Conservation (phyloP, 2,329 filamentous ascomycete species). For the Colletotrichum godetiae region DNA sequence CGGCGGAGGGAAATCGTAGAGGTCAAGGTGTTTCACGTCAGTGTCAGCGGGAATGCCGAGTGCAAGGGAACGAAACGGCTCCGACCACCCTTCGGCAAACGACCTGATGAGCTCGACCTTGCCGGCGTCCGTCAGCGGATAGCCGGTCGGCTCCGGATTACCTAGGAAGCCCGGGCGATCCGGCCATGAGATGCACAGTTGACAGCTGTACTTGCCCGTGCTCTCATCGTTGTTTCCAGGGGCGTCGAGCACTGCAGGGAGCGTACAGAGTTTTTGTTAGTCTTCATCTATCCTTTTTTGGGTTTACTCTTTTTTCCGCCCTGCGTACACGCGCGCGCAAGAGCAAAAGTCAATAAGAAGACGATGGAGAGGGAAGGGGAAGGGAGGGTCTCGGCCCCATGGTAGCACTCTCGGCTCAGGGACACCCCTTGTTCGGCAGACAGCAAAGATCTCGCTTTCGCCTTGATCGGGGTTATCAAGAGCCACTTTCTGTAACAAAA, state of each 20-base stretch:
- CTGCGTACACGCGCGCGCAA: not conserved
- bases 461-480: not conserved
- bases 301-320: no score
- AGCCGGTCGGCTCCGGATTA: slow-evolving; percentile 44
- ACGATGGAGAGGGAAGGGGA: not conserved
- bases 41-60: slow-evolving; percentile 52
- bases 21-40: slow-evolving; percentile 56
- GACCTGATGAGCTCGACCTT: slow-evolving; percentile 54
- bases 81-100: slow-evolving; percentile 58
- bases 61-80: slow-evolving; percentile 58
- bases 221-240: slow-evolving; percentile 53
- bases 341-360: not conserved
- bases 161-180: slow-evolving; percentile 48
- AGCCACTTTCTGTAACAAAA: not conserved
- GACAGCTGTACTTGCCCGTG: slow-evolving; percentile 52
- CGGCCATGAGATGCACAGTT: slow-evolving; percentile 65
- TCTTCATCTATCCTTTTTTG: not conserved
- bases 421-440: not conserved
- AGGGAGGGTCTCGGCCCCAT: not conserved
- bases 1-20: slow-evolving; percentile 61
- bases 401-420: not conserved
- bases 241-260: slow-evolving; percentile 56
- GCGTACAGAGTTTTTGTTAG: not conserved
- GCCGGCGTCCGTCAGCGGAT: slow-evolving; percentile 53
- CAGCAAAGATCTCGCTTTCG: not conserved